A percentile compares a stretch with the other conserved stretches of the same genome.
Evolutionary conservation across 2,329 filamentous ascomycete species (phyloP).

Genomic region (Fusarium decemcellulare): DNA sequence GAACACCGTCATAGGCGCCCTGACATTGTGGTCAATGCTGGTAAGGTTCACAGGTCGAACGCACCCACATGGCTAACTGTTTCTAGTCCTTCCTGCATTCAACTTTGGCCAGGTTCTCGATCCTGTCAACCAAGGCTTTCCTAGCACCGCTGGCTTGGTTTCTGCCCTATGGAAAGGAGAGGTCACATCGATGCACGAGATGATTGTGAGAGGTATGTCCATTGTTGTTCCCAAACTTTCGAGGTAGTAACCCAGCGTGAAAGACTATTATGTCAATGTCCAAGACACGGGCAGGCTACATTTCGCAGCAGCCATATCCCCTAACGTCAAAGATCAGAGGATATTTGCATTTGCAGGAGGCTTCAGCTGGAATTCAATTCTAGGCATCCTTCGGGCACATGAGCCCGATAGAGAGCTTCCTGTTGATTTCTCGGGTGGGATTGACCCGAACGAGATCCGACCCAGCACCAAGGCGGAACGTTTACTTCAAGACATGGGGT

Average conservation of each 20-base stretch:
- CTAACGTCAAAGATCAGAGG: constrained; percentile 61
- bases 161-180: constrained; percentile 34
- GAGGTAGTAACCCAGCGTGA: constrained; percentile 29
- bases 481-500: too few species aligned
- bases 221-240: accelerated
- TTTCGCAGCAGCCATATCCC: constrained; percentile 62
- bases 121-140: constrained; percentile 31
- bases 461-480: too few species aligned
- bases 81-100: constrained; percentile 38
- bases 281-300: constrained; percentile 65
- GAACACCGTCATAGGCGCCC: constrained; percentile 34
- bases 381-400: constrained; percentile 38
- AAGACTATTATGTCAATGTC: constrained; percentile 60
- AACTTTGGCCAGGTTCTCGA: constrained; percentile 43
- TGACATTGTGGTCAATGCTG: constrained; percentile 36
- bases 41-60: constrained; percentile 7
- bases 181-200: neutral
- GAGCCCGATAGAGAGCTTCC: too few species aligned
- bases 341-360: constrained; percentile 66
- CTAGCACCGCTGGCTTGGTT: constrained; percentile 34
- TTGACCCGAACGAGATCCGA: too few species aligned
- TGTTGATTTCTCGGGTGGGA: too few species aligned
- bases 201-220: constrained; percentile 1
- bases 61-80: neutral
- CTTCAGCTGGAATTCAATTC: constrained; percentile 60